phyloP scores from a whole-genome alignment of 371 early-diverging fungal genomes.

The Rhizoclosmatium hyalinum region DNA sequence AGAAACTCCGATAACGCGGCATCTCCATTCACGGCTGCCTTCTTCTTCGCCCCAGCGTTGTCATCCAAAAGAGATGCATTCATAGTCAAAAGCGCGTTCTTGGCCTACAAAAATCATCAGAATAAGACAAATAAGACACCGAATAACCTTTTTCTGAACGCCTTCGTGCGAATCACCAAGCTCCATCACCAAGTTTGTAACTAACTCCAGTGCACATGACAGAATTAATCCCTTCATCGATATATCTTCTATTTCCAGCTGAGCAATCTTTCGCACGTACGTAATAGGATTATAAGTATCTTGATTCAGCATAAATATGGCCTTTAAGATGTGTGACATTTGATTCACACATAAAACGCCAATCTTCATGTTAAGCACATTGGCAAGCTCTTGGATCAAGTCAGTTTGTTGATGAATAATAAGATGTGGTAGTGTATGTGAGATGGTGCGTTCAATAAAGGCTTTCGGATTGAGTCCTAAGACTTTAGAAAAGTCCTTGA shows the following conservation, averaged over 20 bases:
- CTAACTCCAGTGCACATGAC: slow-evolving; percentile 35
- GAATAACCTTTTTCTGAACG: slow-evolving; percentile 27
- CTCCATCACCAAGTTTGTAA: slow-evolving; percentile 43
- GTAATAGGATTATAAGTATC: slow-evolving; percentile 11
- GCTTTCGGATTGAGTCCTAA: slow-evolving; percentile 27
- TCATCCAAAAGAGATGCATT: slow-evolving; percentile 9
- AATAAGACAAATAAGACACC: neutral
- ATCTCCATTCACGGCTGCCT: neutral
- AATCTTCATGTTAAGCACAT: slow-evolving; percentile 19
- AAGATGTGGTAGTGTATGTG: slow-evolving; percentile 42
- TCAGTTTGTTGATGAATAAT: slow-evolving; percentile 31
- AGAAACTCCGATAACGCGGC: slow-evolving; percentile 49
- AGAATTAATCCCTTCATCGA: slow-evolving; percentile 28
- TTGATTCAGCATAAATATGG: slow-evolving; percentile 41
- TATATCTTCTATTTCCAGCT: slow-evolving; percentile 19
- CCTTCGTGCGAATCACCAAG: slow-evolving; percentile 37
- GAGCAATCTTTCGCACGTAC: slow-evolving; percentile 17
- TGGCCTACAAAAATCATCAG: slow-evolving; percentile 28
- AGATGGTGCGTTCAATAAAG: slow-evolving; percentile 35
- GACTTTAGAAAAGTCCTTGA: slow-evolving; percentile 34
- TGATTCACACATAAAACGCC: slow-evolving; percentile 34
- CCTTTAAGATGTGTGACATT: slow-evolving; percentile 39
- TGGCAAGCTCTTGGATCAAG: slow-evolving; percentile 30
- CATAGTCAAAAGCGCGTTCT: slow-evolving; percentile 29
- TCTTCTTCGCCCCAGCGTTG: neutral